Evolutionary conservation across 164 flowering plant species (phyloP).

Genomic region (Macadamia integrifolia): DNA sequence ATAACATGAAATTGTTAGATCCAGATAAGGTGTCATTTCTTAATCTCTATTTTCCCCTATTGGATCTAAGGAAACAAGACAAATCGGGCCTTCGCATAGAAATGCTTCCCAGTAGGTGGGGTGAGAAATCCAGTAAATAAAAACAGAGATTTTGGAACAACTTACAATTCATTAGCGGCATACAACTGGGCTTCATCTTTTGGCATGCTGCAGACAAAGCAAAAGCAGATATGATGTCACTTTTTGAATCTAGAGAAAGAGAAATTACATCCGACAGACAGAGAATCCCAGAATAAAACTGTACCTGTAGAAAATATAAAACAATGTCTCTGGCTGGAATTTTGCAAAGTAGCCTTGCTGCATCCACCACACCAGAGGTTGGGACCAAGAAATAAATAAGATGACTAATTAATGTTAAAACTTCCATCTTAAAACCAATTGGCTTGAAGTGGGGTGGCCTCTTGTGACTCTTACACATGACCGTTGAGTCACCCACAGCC

Average conservation of each 20-base stretch:
- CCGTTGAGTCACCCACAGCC: too few relatives aligned
- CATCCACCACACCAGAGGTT: neutral
- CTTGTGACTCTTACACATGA: too few relatives aligned
- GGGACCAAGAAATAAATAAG: too few relatives aligned
- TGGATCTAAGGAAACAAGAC: too few relatives aligned
- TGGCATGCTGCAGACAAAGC: constrained; percentile 19
- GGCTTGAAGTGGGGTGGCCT: too few relatives aligned
- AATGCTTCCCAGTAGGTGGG: neutral
- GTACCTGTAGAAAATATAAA: constrained; percentile 22
- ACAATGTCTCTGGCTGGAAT: constrained; percentile 13
- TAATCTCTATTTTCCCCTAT: too few relatives aligned
- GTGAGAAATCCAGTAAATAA: neutral
- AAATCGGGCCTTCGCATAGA: neutral
- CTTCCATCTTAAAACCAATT: too few relatives aligned
- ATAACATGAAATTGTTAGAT: too few relatives aligned
- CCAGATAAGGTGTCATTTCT: too few relatives aligned
- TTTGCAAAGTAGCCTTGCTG: constrained; percentile 15
- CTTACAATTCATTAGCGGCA: constrained; percentile 27
- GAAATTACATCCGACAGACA: neutral
- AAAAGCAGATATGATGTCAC: neutral
- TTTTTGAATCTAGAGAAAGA: neutral
- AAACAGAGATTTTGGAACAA: neutral
- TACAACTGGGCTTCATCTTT: constrained; percentile 23
- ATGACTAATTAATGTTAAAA: too few relatives aligned
- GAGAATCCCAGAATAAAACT: neutral